These are phyloP conservation scores for Candida parachauliodes DNA, from an alignment of 805 yeast species.

Conservation along the genomic window DNA sequence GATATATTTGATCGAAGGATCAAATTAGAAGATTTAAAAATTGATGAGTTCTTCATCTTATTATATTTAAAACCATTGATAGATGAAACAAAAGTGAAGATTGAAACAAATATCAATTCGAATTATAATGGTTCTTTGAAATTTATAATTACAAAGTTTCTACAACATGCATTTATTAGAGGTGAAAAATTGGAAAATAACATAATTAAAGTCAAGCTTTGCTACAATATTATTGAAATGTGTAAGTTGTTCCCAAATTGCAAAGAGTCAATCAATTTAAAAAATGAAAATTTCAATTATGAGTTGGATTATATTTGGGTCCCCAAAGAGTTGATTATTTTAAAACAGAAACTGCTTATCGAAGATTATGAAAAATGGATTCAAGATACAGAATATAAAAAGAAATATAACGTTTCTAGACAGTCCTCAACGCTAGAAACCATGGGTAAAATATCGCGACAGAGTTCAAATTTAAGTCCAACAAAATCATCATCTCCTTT, in stretches of 20 bases:
- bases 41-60: constrained; percentile 29
- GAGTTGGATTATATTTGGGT: constrained; percentile 14
- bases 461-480: constrained; percentile 1
- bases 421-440: constrained; percentile 6
- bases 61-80: constrained; percentile 32
- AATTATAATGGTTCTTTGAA: constrained; percentile 2
- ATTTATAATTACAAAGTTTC: constrained; percentile 1
- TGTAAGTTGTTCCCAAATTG: constrained; percentile 5
- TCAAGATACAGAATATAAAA: constrained; percentile 1
- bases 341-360: constrained; percentile 14
- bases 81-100: constrained; percentile 6
- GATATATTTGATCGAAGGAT: constrained; percentile 9
- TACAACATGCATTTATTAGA: neutral
- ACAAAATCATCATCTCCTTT: neutral
- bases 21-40: constrained; percentile 1
- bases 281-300: neutral
- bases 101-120: neutral
- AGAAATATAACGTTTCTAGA: neutral
- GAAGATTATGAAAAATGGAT: constrained; percentile 7
- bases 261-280: neutral
- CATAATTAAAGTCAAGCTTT: constrained; percentile 17
- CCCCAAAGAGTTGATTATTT: constrained; percentile 18
- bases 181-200: constrained; percentile 11
- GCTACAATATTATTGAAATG: constrained; percentile 12
- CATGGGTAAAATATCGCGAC: neutral